These are phyloP conservation scores for Tylopilus sp. DNA, from an alignment of 1,284 basidiomycete species.

Conservation along the genomic window DNA sequence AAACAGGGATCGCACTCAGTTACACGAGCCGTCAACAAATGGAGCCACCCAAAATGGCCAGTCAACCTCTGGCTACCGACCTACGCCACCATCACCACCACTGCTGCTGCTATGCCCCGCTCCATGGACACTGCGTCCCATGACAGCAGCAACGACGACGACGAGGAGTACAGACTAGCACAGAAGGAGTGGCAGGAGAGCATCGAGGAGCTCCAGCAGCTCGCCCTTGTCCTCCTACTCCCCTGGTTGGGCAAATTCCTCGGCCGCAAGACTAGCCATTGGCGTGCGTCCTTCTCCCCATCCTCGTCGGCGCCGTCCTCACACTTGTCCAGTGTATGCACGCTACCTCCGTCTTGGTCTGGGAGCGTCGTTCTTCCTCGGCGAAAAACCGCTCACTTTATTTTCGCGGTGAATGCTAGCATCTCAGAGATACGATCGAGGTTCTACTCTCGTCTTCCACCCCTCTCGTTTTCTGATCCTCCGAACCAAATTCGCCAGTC, in stretches of 20 bases:
- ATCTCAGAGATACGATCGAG: constrained; percentile 32
- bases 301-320: constrained; percentile 10
- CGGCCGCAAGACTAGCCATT: constrained; percentile 81
- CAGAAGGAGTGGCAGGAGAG: constrained; percentile 93
- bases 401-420: constrained; percentile 18
- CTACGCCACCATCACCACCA: constrained; percentile 19
- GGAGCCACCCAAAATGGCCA: constrained; percentile 10
- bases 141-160: constrained; percentile 45
- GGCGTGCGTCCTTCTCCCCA: constrained; percentile 53
- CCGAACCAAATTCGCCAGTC: constrained; percentile 39
- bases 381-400: constrained; percentile 31
- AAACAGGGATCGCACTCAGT: background rate
- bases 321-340: constrained; percentile 53
- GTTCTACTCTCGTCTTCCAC: constrained; percentile 24
- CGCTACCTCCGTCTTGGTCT: constrained; percentile 69
- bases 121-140: constrained; percentile 50
- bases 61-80: background rate
- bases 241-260: constrained; percentile 88
- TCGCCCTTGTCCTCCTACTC: constrained; percentile 76
- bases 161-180: constrained; percentile 68
- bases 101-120: constrained; percentile 36
- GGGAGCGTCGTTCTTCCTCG: constrained; percentile 63
- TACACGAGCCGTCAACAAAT: background rate
- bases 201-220: constrained; percentile 76
- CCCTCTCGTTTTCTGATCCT: constrained; percentile 37